Base-by-base conservation (phyloP, 768 basidiomycete species). In the Suillus ampliporus region DNA sequence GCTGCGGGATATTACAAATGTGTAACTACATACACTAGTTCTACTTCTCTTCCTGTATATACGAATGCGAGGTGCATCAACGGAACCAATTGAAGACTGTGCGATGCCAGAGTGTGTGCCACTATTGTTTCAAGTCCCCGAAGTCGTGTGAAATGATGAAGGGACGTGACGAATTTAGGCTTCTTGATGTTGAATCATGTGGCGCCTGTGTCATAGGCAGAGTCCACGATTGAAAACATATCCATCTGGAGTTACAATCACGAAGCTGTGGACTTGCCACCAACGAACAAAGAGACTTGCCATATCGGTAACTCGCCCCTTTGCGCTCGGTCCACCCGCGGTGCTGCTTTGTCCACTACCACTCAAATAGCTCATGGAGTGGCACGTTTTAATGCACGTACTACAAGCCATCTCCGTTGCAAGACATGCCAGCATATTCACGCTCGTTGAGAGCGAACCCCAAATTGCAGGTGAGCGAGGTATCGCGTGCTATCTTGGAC, bases 361-460 rank as follows among this genome's bases (percentile, higher is more conserved):
- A 40, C 10, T 56, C 53, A 56, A 56, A 56, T 56, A 56, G 5
- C 53, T 56, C 23, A 56, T 26, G 53, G 53, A 56, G 37, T 56
- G 53, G 53, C 53, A 26, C 38, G 26, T 26, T 13, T 40, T 15
- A 11, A 38, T 5, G 38, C 15, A 9, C 8, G 7, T 15, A 4
- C 21, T 56, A 38, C 37, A 19, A 40, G 23, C 11, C 37, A 15
- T 56, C 23, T 13, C 23, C n/a, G 23, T 56, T 19, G 15, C 17
- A 56, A 26, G 17, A 56, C 13, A 56, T 56, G 53, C 37, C 26
- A 23, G 19, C 53, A 5, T 1, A 56, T 38, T 38, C 53, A 21
- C 37, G 17, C 37, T 23, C 17, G 53, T 15, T 38, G 17, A 56
- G 23, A 19, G 37, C 17, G 23, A 38, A 56, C 23, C 23, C 10